Base-by-base conservation (phyloP, 495 filamentous ascomycete genomes). In the Podospora pseudoanserina region DNA sequence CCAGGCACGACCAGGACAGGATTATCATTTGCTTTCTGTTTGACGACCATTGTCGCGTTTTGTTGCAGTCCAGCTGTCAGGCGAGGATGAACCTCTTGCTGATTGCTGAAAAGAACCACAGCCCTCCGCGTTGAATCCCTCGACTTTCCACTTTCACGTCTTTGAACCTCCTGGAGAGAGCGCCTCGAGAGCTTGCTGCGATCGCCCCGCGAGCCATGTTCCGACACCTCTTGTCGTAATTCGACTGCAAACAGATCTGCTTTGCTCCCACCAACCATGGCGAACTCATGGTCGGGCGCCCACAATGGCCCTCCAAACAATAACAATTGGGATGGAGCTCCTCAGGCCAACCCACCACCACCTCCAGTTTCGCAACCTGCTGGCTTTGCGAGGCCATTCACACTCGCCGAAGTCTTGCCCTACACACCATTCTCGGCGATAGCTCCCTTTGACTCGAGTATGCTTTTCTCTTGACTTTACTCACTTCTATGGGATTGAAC, bases 361-460 rank as follows among this genome's bases (percentile, higher is more conserved):
- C 64, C 64, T 39, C 57, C 57, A 16, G 57, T 57, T 13, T 58
- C 57, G 11, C 34, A 55, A 9, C 18, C 57, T 49, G 53, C 63
- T 5, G 53, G 34, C 16, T 73, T 72, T 59, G 66, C 75, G 2
- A 71, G 77, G 60, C 79, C 83, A 0, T 81, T 86, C 70, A 79
- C 79, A 2, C 88, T 98, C 15, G 88, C 92, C 66, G 92, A 98
- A 74, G 94, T 94, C 11, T 81, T 99, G 57, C 92, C 92, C 49
- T 97, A 90, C 79, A 94, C 96, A 18, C 94, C 95, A 2, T 89
- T 97, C 77, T 92, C 91, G 26, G 96, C 92, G 26, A 88, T 97
- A 65, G 86, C 94, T 63, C 90, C 96, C 4, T 96, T 97, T 79
- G 88, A 89, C 68, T 83, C 94, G 68, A 89, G 95, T 96, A 82